These are phyloP conservation scores for Gaeumannomyces sp. DNA, from an alignment of 2,329 filamentous ascomycete genomes.

Conservation along the genomic window DNA sequence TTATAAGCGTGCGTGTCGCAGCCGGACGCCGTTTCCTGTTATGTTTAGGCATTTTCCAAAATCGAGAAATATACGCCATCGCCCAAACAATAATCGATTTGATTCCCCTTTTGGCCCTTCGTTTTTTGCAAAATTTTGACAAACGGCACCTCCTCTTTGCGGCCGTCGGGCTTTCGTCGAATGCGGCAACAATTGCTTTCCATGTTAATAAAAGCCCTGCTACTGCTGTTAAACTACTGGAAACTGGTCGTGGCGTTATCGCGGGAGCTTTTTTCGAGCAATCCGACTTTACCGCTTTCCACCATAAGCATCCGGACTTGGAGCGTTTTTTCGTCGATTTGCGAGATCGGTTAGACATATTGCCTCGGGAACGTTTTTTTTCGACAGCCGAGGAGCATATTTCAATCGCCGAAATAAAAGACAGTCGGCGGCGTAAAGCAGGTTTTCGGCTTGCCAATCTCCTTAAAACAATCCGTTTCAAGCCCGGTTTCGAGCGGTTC, in stretches of 20 bases:
- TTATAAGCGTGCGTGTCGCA: neutral
- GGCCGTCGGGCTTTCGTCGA: neutral
- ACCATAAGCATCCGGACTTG: neutral
- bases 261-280: neutral
- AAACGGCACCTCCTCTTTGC: neutral
- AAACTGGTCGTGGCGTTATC: constrained; percentile 1
- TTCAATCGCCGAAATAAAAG: neutral
- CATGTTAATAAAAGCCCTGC: neutral
- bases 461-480: neutral
- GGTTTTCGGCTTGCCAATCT: neutral
- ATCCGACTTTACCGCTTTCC: neutral
- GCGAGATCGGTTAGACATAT: neutral
- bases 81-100: neutral
- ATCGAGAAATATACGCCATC: neutral
- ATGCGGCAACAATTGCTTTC: neutral
- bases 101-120: neutral
- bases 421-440: neutral
- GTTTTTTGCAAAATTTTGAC: neutral
- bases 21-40: neutral
- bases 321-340: neutral
- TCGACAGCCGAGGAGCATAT: neutral
- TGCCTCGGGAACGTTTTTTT: neutral
- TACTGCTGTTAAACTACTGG: neutral
- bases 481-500: neutral
- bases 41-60: neutral